Evolutionary conservation across 228 moss, liverwort and hornwort species (phyloP), one percentile per base, ranked within the genome.

Genomic region (Sphagnum fallax): DNA sequence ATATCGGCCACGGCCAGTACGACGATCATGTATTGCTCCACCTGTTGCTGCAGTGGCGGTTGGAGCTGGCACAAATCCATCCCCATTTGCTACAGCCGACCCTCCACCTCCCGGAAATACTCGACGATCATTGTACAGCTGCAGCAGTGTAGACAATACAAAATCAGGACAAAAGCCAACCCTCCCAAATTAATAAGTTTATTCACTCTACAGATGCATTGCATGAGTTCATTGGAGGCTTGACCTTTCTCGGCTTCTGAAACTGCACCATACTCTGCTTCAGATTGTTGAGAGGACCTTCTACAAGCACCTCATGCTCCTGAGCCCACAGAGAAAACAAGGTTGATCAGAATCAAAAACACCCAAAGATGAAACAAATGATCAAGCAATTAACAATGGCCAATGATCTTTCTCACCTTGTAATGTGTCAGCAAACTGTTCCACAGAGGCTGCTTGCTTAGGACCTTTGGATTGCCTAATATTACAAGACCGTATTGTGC

Each of bases 181-280:
- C 8, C 55, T 12, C 8, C 1, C 55, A 8, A 8, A 55, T 55
- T 4, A 4, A 8, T 55, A 3, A 55, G 55, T 55, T 55, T 12
- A 55, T 12, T 4, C 12, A 12, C 55, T 55, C 12, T 12, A 8
- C 55, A 55, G 9, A 8, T 8, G 55, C 55, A 55, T 55, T 12
- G 12, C 12, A 55, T 8, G 55, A 55, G 12, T 8, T 55, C 55
- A 55, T 55, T 8, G 8, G 8, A 55, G 1, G 12, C 55, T 6
- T 10, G 65, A 87, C 87, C 84, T 98, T 98, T 75, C 94, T 98
- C 10, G 98, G 98, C 65, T 98, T 98, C 66, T 98, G 98, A 65
- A 98, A 98, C 80, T 98, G 98, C 65, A 98, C 98, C 98, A 98
- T 98, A 71, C 98, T 98, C 84, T 98, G 98, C 72, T 98, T 98